phyloP scores from a whole-genome alignment of 495 filamentous ascomycete species.

The Hypoxylon lienhwacheense region DNA sequence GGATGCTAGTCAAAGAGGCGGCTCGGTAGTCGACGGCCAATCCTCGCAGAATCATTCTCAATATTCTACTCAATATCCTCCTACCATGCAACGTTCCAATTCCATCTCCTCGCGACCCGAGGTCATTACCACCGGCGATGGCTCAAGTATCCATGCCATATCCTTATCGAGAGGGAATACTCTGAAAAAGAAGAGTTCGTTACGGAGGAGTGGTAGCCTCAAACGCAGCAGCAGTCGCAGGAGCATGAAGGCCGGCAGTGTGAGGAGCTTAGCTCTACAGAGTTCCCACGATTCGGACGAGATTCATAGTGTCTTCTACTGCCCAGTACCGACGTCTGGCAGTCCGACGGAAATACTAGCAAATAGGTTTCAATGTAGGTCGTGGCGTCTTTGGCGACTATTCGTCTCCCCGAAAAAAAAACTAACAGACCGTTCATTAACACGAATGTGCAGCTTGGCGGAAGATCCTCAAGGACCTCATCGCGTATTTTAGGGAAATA shows the following conservation, averaged over 20 bases:
- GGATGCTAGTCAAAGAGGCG: slow-evolving; percentile 67
- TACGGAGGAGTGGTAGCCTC: slow-evolving; percentile 72
- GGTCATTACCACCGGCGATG: slow-evolving; percentile 49
- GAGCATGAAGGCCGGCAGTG: slow-evolving; percentile 77
- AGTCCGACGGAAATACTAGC: slow-evolving; percentile 88
- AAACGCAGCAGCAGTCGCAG: slow-evolving; percentile 77
- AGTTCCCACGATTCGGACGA: slow-evolving; percentile 65
- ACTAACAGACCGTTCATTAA: slow-evolving; percentile 2
- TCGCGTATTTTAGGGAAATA: slow-evolving; percentile 91
- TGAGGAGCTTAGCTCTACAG: slow-evolving; percentile 70
- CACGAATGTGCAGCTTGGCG: slow-evolving; percentile 72
- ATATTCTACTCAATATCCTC: no score
- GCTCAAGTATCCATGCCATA: slow-evolving; percentile 37
- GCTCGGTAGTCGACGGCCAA: slow-evolving; percentile 58
- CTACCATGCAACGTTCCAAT: slow-evolving; percentile 53
- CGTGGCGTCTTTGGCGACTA: slow-evolving; percentile 1
- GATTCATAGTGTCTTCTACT: slow-evolving; percentile 79
- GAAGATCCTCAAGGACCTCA: slow-evolving; percentile 91
- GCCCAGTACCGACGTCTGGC: slow-evolving; percentile 83
- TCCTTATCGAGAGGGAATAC: slow-evolving; percentile 71
- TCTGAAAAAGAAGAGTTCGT: slow-evolving; percentile 80
- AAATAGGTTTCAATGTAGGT: slow-evolving; percentile 84
- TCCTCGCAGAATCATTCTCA: slow-evolving; percentile 24
- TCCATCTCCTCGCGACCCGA: slow-evolving; percentile 52
- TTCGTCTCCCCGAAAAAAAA: neutral